phyloP scores from a whole-genome alignment of 169 alveolate genomes.

The Babesia caballi region DNA sequence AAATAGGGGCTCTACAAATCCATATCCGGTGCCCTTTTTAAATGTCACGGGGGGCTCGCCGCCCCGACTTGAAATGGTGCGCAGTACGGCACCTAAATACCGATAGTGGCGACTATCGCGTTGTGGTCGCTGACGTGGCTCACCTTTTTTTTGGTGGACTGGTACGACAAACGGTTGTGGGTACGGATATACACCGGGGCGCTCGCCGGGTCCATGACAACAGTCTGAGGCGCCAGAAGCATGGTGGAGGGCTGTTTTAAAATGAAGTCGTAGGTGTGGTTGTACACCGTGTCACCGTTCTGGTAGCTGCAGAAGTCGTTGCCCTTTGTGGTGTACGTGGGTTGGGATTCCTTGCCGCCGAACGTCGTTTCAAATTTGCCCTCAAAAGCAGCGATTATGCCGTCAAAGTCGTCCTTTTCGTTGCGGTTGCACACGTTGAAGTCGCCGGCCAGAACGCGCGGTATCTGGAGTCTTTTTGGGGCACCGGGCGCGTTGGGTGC shows the following conservation, averaged over 20 bases:
- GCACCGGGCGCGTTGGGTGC: not conserved
- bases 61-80: no score
- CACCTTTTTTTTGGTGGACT: not conserved
- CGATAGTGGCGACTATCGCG: constrained; percentile 21
- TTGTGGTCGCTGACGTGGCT: constrained; percentile 48
- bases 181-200: not conserved
- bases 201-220: not conserved
- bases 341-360: not conserved
- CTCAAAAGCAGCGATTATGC: not conserved
- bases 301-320: constrained; percentile 51
- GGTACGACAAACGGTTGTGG: constrained; percentile 11
- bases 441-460: constrained; percentile 73
- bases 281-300: not conserved
- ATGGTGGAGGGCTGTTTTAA: not conserved
- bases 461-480: constrained; percentile 11
- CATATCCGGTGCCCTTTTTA: no score
- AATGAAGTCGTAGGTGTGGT: constrained; percentile 51
- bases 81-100: no score
- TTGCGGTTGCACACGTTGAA: constrained; percentile 61
- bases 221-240: constrained; percentile 37
- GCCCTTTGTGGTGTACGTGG: constrained; percentile 30
- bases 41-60: no score
- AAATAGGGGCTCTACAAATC: no score
- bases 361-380: not conserved
- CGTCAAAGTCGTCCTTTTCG: constrained; percentile 1